Evolutionary conservation across 306 rosid species (phyloP).

Genomic region (Cucurbita moschata): DNA sequence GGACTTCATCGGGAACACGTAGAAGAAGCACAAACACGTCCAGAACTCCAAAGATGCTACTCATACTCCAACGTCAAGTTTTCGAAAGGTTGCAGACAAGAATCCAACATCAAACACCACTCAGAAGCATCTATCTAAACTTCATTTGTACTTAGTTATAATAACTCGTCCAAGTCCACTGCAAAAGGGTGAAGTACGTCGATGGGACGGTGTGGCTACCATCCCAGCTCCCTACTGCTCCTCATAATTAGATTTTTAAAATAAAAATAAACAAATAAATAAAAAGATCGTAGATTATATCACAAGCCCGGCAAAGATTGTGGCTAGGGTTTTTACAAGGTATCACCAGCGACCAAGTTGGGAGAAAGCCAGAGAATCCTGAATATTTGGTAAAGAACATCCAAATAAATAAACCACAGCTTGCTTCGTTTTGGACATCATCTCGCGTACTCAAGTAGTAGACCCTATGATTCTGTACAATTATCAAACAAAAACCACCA

Average conservation of each 20-base stretch:
- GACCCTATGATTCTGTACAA: background rate
- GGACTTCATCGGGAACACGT: background rate
- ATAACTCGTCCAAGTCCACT: background rate
- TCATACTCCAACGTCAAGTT: background rate
- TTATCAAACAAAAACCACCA: background rate
- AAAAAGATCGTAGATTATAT: background rate
- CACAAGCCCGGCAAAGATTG: background rate
- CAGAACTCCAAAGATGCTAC: background rate
- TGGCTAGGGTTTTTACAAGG: background rate
- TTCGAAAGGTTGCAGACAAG: background rate
- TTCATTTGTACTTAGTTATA: background rate
- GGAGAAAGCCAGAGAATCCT: background rate
- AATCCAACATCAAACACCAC: background rate
- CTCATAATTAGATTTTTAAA: background rate
- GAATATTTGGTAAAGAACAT: background rate
- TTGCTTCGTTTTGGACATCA: background rate
- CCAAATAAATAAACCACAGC: background rate
- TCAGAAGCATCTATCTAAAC: background rate
- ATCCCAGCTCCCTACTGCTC: background rate
- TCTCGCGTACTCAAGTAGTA: background rate
- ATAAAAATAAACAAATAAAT: background rate
- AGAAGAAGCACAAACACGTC: background rate
- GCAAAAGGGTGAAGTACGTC: background rate
- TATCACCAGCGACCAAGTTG: background rate
- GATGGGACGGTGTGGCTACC: background rate